phyloP scores from a whole-genome alignment of 2,329 filamentous ascomycete genomes.

The Thermomyces lanuginosus region DNA sequence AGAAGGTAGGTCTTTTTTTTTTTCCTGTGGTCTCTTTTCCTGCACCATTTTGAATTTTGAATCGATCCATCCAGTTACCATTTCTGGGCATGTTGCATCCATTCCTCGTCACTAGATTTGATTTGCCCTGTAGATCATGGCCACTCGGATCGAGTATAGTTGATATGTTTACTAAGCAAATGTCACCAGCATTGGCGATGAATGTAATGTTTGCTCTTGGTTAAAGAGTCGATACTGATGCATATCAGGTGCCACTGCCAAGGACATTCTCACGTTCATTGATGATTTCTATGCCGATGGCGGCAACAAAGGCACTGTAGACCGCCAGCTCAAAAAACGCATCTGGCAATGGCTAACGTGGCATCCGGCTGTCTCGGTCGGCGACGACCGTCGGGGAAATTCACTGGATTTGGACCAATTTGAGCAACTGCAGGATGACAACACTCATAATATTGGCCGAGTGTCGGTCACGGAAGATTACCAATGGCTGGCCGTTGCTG shows the following conservation, averaged over 20 bases:
- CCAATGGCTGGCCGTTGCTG: conserved; percentile 44
- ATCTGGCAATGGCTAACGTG: conserved; percentile 42
- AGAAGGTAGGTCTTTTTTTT: conserved; percentile 33
- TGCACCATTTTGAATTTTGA: conserved; percentile 4
- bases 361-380: conserved; percentile 40
- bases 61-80: conserved; percentile 1
- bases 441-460: conserved; percentile 10
- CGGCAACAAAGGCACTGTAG: conserved; percentile 20
- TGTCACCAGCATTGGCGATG: conserved; percentile 3
- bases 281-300: conserved; percentile 18
- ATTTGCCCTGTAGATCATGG: too few relatives aligned
- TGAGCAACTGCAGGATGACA: conserved; percentile 12
- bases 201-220: conserved; percentile 5
- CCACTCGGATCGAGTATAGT: too few relatives aligned
- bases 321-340: conserved; percentile 36
- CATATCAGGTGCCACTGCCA: conserved; percentile 18
- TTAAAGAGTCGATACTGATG: conserved; percentile 10
- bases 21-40: conserved; percentile 10
- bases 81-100: conserved; percentile 2
- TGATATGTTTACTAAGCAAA: too few relatives aligned
- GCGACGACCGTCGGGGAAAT: conserved; percentile 25
- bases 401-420: conserved; percentile 25
- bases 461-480: conserved; percentile 39
- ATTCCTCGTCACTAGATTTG: too few relatives aligned
- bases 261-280: conserved; percentile 20